These are phyloP conservation scores for Blattamonas nauphoetae DNA, from an alignment of 78 protist species.

Conservation along the genomic window DNA sequence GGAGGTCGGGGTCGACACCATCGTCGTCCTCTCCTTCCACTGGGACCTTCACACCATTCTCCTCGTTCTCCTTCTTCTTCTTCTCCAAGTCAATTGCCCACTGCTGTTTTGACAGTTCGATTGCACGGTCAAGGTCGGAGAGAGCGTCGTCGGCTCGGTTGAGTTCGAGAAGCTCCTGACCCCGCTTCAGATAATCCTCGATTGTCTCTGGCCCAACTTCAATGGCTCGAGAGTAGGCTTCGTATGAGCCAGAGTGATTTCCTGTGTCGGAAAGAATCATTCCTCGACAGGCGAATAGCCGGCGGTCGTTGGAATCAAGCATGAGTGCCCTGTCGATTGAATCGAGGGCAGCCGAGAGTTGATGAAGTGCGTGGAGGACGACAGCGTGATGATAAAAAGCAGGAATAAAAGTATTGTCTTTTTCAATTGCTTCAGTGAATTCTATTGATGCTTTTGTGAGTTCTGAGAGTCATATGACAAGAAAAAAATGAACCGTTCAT, in stretches of 20 bases:
- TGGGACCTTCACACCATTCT: background rate
- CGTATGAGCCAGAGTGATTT: background rate
- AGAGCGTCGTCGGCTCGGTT: background rate
- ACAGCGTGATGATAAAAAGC: background rate
- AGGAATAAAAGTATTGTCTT: background rate
- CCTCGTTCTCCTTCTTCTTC: background rate
- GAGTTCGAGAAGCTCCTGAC: background rate
- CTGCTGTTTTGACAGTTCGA: background rate
- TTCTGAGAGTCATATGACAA: background rate
- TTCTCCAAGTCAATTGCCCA: too few species aligned
- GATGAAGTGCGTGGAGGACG: background rate
- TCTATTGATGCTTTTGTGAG: background rate
- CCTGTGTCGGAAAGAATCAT: slow-evolving; percentile 2
- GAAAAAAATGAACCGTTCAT: background rate
- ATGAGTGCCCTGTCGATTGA: background rate
- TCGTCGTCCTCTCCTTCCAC: background rate
- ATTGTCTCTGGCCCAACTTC: background rate
- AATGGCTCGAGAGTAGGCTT: background rate
- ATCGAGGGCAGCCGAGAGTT: background rate
- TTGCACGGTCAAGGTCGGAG: background rate
- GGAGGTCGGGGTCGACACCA: background rate
- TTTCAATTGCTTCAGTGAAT: background rate
- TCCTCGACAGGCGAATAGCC: background rate
- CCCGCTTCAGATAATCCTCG: background rate
- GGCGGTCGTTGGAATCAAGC: background rate